Percentiles rank a stretch among this genome's conserved stretches.
Evolutionary conservation across 2,329 filamentous ascomycete species (phyloP).

Genomic region (Alternaria triticimaculans): DNA sequence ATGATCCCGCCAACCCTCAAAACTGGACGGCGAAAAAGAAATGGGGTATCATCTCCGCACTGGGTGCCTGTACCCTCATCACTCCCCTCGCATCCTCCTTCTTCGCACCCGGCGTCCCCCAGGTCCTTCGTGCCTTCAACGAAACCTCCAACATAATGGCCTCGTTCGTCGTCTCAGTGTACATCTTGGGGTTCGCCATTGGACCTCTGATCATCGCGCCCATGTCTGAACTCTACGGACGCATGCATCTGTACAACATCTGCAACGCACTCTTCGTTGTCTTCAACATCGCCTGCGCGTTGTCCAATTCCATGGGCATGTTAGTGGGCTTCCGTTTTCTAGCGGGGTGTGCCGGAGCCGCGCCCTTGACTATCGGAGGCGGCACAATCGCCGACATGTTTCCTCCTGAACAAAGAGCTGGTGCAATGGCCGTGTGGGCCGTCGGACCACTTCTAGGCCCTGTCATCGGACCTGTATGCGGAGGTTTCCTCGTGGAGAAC

Average conservation of each 20-base stretch:
- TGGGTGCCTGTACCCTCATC: conserved; percentile 48
- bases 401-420: conserved; percentile 41
- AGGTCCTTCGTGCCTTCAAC: conserved; percentile 48
- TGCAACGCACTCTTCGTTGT: conserved; percentile 59
- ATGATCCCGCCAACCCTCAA: conserved; percentile 49
- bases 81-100: conserved; percentile 49
- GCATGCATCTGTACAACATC: conserved; percentile 40
- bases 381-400: conserved; percentile 49
- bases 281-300: conserved; percentile 56
- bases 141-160: conserved; percentile 41
- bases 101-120: conserved; percentile 67
- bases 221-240: conserved; percentile 47
- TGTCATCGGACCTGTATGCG: conserved; percentile 44
- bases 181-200: conserved; percentile 48
- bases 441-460: conserved; percentile 48
- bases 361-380: conserved; percentile 44
- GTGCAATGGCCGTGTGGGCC: conserved; percentile 47
- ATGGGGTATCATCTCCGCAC: conserved; percentile 44
- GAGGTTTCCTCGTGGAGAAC: conserved; percentile 43
- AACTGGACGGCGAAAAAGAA: conserved; percentile 49
- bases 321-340: conserved; percentile 49
- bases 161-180: conserved; percentile 49
- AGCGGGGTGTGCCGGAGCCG: conserved; percentile 42
- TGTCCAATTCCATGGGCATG: conserved; percentile 45
- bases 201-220: conserved; percentile 49